Conservation (phyloP, 768 basidiomycete genomes). For the Leccinum incarnatum region DNA sequence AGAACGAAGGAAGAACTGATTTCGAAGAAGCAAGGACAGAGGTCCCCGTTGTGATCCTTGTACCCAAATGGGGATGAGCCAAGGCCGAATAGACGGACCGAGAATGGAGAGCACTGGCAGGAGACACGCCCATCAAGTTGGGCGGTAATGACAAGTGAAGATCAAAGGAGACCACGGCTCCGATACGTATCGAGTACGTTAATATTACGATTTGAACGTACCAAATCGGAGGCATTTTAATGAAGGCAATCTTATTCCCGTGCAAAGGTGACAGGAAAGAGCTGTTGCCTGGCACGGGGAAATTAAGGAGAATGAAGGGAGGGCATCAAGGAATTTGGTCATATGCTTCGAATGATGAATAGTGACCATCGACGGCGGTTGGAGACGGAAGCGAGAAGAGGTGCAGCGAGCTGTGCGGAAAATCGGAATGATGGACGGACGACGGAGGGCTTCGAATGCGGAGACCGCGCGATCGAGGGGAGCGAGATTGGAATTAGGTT, state of each 20-base stretch:
- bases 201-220: slow-evolving; percentile 17
- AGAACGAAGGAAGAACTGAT: slow-evolving; percentile 1
- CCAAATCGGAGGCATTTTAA: slow-evolving; percentile 21
- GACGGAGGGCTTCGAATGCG: slow-evolving; percentile 13
- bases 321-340: slow-evolving; percentile 1
- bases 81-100: slow-evolving; percentile 6
- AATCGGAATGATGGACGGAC: slow-evolving; percentile 17
- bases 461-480: slow-evolving; percentile 24
- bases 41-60: slow-evolving; percentile 18
- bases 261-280: slow-evolving; percentile 6
- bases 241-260: slow-evolving; percentile 27
- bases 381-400: neutral
- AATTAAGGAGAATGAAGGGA: slow-evolving; percentile 7
- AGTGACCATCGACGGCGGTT: neutral
- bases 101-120: slow-evolving; percentile 3
- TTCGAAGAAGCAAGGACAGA: slow-evolving; percentile 5
- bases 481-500: slow-evolving; percentile 25
- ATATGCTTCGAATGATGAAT: slow-evolving; percentile 20
- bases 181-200: slow-evolving; percentile 28
- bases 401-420: slow-evolving; percentile 17
- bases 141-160: slow-evolving; percentile 24
- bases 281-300: slow-evolving; percentile 3
- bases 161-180: slow-evolving; percentile 24
- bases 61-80: neutral
- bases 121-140: neutral